Conservation (phyloP, 768 basidiomycete genomes). For the Cystobasidium tubakii region DNA sequence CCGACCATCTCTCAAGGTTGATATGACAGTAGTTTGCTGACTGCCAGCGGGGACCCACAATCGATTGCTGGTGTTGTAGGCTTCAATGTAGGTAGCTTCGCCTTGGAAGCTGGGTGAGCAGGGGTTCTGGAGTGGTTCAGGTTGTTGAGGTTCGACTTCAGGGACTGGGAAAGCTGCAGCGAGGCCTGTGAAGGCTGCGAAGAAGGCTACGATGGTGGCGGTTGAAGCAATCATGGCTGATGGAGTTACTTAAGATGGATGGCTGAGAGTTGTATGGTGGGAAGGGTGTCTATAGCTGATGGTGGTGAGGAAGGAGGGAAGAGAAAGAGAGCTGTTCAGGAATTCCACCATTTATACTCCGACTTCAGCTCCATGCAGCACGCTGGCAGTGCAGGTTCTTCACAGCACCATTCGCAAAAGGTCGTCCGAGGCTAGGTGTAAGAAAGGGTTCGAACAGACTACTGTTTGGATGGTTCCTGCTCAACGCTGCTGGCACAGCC, state of each 20-base stretch:
- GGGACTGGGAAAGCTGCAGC: not conserved
- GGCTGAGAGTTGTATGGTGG: too few relatives aligned
- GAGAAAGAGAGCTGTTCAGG: too few relatives aligned
- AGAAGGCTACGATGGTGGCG: not conserved
- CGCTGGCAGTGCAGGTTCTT: too few relatives aligned
- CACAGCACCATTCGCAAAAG: too few relatives aligned
- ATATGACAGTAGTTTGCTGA: conserved; percentile 5
- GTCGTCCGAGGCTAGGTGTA: too few relatives aligned
- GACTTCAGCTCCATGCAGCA: too few relatives aligned
- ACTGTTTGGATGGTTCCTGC: too few relatives aligned
- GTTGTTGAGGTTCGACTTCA: not conserved
- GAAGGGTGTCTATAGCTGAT: too few relatives aligned
- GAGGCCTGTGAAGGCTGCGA: not conserved
- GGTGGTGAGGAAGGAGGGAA: too few relatives aligned
- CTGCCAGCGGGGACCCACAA: not conserved
- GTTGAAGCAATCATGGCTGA: not conserved
- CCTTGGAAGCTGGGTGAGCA: conserved; percentile 14
- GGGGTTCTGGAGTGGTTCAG: not conserved
- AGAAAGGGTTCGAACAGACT: too few relatives aligned
- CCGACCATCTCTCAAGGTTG: not conserved
- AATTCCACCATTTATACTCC: too few relatives aligned
- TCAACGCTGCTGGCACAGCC: too few relatives aligned
- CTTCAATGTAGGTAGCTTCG: not conserved
- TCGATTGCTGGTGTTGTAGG: not conserved
- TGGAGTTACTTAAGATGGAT: not conserved